Evolutionary conservation across 208 protist genomes (phyloP), one percentile per base, ranked within the genome.

Genomic region (Leishmania gerbilli): DNA sequence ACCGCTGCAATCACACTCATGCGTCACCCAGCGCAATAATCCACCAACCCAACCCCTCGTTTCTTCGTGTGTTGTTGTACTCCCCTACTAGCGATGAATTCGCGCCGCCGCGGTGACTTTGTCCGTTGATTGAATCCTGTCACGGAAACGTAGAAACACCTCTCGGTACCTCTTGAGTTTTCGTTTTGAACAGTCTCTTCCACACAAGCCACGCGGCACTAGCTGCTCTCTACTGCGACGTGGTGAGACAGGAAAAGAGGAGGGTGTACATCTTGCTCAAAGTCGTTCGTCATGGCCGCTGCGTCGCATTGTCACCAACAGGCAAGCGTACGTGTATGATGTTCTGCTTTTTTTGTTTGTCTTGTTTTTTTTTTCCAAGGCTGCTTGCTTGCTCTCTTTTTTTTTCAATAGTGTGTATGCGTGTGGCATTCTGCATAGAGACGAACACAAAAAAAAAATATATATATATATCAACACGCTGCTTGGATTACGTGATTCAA

Each of bases 321-420:
- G 27, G 31, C 60, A 37, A 31, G 60, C 11, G 5, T 31, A 19
- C 67, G 21, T 21, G 37, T 42, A 47, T 71, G 49, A 3, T 34
- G 31, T 37, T 45, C 0, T 71, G 11, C n/a, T 24, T 40, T 9
- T 47, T 71, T 69, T 69, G n/a, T n/a, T 69, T 42, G 40, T 3
- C 34, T 37, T 69, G 8, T 40, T 69, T 45, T 0, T 69, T 69
- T 69, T 8, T 47, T 15, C 3, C 11, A 24, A 49, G 6, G 67
- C 37, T 71, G 4, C 40, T 53, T 72, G 27, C 21, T 53, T 51
- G 21, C 24, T 72, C 11, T 31, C 24, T 19, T 53, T 68, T 47
- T 81, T n/a, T 76, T 27, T 69, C 7, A 74, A 65, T 45, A 67
- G 31, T 15, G 76, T 79, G 42, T 40, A 31, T 79, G 60, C 15